Percentiles rank a stretch among this genome's conserved stretches.
Conservation (phyloP, 2,329 filamentous ascomycete species). For the Cladophialophora psammophila region DNA sequence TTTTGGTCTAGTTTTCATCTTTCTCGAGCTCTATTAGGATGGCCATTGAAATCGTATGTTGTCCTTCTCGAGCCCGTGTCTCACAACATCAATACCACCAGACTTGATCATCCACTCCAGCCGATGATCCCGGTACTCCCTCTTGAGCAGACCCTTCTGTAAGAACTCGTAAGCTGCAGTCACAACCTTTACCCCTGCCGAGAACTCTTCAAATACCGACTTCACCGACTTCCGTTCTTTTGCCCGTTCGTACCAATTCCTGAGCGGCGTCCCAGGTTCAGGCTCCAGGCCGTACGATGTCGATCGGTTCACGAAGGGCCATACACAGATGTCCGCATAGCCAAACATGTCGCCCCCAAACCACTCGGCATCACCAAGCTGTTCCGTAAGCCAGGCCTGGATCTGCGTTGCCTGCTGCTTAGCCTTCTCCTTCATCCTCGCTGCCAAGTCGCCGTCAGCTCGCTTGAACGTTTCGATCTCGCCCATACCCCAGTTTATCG, state of each 20-base stretch:
- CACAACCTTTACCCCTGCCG: constrained; percentile 18
- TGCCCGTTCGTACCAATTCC: constrained; percentile 22
- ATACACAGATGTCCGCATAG: constrained; percentile 25
- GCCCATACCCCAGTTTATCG: constrained; percentile 31
- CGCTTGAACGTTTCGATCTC: constrained; percentile 26
- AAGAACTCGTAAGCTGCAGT: background rate
- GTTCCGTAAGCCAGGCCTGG: constrained; percentile 26
- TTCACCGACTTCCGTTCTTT: constrained; percentile 25
- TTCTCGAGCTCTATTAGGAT: background rate
- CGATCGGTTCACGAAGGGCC: constrained; percentile 24
- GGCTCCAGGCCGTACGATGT: constrained; percentile 18
- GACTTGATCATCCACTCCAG: constrained; percentile 37
- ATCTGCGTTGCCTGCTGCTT: constrained; percentile 21
- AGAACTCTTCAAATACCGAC: constrained; percentile 26
- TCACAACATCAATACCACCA: constrained; percentile 30
- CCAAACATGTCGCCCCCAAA: constrained; percentile 30
- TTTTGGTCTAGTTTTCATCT: too few species aligned
- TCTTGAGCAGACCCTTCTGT: constrained; percentile 21
- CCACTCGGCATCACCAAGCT: constrained; percentile 25
- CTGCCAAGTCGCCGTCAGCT: constrained; percentile 22
- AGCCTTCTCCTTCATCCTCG: constrained; percentile 18
- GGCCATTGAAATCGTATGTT: constrained; percentile 35
- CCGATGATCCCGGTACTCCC: constrained; percentile 35
- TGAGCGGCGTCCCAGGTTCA: constrained; percentile 7
- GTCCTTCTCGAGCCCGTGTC: constrained; percentile 27